Evolutionary conservation across 345 rosid genomes (phyloP), one percentile per base, ranked within the genome.

Genomic region (Hibiscus tridactylites): DNA sequence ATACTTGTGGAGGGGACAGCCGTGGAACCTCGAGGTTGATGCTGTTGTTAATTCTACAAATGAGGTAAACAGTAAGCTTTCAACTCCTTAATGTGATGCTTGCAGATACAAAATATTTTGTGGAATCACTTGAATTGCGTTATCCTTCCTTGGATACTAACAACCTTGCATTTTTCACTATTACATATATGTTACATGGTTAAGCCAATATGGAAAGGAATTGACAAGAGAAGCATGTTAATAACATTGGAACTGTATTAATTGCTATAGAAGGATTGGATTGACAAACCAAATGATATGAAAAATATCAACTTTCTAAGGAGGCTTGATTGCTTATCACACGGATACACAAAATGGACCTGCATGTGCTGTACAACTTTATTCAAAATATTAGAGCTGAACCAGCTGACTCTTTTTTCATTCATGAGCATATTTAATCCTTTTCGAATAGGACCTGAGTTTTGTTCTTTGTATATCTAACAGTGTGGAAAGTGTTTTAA

Each of bases 21-120:
- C 99, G 0, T 95, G 99, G 99, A 95, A 87, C 85, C 91, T 95
- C 37, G 97, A 90, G 79, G 97, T 95, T 29, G 97, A 95, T 86
- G 96, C 97, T 70, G 97, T 95, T 77, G 99, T 95, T 63, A 95
- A 95, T 78, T 90, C 99, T 11, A 88, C 99, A 6, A 95, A 92
- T 78, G 99, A 95, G 97, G 99, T 87, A 65, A 88, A 75, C 72
- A 69, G 70, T 50, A 17, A 8, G 29, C 71, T 73, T 62, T 75
- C 19, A 35, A 37, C 24, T 35, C 2, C 50, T 21, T 63, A 10
- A 37, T 61, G 74, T 61, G 74, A 47, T 44, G 24, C 35, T 5
- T 46, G 70, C 15, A 28, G 46, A 68, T 72, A 11, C 17, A 47
- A 24, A 67, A 26, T 71, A 19, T 68, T 24, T 26, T 2, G 37